Evolutionary conservation across 345 rosid genomes (phyloP).

Genomic region (Heritiera littoralis): DNA sequence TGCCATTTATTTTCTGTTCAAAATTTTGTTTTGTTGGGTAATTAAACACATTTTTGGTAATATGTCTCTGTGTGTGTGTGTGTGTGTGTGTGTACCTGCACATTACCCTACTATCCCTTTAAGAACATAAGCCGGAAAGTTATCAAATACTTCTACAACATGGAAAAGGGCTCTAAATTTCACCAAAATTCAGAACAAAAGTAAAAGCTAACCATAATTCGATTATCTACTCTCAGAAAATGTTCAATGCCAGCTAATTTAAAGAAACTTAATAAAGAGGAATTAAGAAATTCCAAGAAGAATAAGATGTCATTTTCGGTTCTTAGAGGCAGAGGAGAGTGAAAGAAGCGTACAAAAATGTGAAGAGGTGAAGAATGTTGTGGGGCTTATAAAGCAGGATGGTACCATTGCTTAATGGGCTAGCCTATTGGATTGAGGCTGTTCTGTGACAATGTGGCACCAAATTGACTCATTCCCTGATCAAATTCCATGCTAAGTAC

Average conservation of each 20-base stretch:
- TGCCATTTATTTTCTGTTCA: neutral
- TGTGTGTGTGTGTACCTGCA: neutral
- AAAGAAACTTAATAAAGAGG: neutral
- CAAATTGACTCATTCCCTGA: neutral
- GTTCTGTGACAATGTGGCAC: neutral
- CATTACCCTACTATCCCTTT: slow-evolving; percentile 1
- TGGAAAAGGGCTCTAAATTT: neutral
- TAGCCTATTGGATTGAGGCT: neutral
- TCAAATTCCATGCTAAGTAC: neutral
- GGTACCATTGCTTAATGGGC: neutral
- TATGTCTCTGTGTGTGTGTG: neutral
- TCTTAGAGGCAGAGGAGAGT: neutral
- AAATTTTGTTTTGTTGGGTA: neutral
- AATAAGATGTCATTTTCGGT: neutral
- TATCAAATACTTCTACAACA: neutral
- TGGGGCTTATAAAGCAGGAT: slow-evolving; percentile 1
- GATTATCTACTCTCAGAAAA: neutral
- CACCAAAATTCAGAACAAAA: neutral
- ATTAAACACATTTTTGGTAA: slow-evolving; percentile 9
- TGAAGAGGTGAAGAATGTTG: slow-evolving; percentile 5
- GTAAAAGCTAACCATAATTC: neutral
- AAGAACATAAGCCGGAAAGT: neutral
- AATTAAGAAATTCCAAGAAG: neutral
- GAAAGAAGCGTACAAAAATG: neutral
- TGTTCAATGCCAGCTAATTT: neutral